phyloP scores from a whole-genome alignment of 345 rosid species.

The Adansonia digitata region DNA sequence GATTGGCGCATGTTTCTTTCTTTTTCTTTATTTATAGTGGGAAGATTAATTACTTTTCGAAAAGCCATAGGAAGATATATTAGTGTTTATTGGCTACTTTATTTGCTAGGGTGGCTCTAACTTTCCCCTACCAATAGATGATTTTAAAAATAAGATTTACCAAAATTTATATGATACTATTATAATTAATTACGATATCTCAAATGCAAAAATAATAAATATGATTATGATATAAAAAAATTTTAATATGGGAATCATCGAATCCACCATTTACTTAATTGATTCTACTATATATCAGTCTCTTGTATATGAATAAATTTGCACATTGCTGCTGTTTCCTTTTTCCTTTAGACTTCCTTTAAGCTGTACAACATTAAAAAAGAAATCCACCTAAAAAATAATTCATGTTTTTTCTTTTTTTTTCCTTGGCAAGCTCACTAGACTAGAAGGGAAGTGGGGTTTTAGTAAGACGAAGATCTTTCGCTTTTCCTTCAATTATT shows the following conservation, averaged over 20 bases:
- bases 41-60: constrained; percentile 21
- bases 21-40: background rate
- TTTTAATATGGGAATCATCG: too few species aligned
- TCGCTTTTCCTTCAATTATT: constrained; percentile 20
- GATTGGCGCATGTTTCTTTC: constrained; percentile 12
- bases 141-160: too few species aligned
- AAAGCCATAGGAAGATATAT: constrained; percentile 28
- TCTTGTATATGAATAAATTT: too few species aligned
- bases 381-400: constrained; percentile 17
- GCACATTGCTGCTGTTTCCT: too few species aligned
- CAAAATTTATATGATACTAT: too few species aligned
- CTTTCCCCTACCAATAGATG: background rate
- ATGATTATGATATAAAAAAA: too few species aligned
- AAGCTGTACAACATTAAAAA: too few species aligned
- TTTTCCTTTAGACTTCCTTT: too few species aligned
- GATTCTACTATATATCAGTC: too few species aligned
- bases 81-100: constrained; percentile 15
- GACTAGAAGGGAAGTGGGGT: constrained; percentile 13
- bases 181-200: too few species aligned
- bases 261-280: too few species aligned
- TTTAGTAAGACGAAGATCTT: constrained; percentile 8
- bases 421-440: background rate
- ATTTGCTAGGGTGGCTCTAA: background rate
- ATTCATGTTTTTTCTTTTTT: constrained; percentile 1
- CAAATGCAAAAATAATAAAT: too few species aligned